Evolutionary conservation across 2,329 filamentous ascomycete genomes (phyloP).

Genomic region (Elsinoe fawcettii): DNA sequence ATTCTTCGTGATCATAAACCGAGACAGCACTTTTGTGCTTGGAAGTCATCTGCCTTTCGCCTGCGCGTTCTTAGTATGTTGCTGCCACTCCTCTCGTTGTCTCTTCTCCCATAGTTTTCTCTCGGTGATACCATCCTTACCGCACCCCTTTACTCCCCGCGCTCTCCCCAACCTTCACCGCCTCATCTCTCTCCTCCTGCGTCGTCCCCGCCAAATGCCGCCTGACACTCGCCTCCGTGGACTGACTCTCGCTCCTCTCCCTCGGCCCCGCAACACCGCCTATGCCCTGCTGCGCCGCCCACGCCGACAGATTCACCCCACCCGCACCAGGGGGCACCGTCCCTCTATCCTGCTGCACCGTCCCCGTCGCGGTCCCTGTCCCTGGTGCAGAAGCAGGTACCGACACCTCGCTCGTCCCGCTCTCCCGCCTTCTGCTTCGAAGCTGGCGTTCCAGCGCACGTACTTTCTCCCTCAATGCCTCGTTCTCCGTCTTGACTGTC

Average conservation of each 20-base stretch:
- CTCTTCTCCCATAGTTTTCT: neutral
- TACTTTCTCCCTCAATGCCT: slow-evolving; percentile 40
- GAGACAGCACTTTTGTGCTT: neutral
- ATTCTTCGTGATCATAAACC: neutral
- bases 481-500: slow-evolving; percentile 44
- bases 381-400: neutral
- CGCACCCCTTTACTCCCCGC: slow-evolving; percentile 24
- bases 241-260: slow-evolving; percentile 32
- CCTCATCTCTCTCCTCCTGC: slow-evolving; percentile 24
- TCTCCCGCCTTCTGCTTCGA: slow-evolving; percentile 26
- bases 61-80: neutral
- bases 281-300: slow-evolving; percentile 26
- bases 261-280: slow-evolving; percentile 28
- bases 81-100: neutral
- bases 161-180: slow-evolving; percentile 31
- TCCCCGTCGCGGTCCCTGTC: neutral
- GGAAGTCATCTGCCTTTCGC: too few relatives aligned
- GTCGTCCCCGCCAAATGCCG: slow-evolving; percentile 11
- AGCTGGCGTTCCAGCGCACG: slow-evolving; percentile 39
- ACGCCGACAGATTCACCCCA: slow-evolving; percentile 20
- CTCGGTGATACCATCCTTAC: too few relatives aligned
- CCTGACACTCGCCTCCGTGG: slow-evolving; percentile 27
- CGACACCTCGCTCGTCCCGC: slow-evolving; percentile 25
- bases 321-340: neutral
- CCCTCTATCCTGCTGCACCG: neutral